phyloP scores from a whole-genome alignment of 371 early-diverging fungal species.

The Mortierella sp. region DNA sequence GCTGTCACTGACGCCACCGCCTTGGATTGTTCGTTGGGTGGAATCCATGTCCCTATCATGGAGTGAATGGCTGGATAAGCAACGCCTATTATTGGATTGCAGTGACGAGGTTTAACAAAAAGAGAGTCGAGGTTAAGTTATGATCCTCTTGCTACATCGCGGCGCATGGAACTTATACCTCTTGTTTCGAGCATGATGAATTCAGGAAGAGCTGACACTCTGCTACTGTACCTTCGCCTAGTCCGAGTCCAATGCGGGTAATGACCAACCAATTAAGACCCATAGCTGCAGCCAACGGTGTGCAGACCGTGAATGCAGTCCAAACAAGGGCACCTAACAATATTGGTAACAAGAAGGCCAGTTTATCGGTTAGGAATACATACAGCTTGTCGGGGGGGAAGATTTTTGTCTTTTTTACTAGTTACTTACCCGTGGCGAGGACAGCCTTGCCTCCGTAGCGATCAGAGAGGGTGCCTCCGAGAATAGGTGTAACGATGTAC shows the following conservation, averaged over 20 bases:
- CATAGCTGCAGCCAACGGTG: constrained; percentile 34
- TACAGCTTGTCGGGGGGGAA: no score
- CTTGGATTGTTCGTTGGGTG: constrained; percentile 52
- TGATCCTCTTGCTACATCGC: not conserved
- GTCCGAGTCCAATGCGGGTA: constrained; percentile 47
- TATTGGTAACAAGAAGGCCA: not conserved
- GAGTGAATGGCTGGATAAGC: constrained; percentile 57
- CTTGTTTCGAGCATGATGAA: not conserved
- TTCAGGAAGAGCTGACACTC: not conserved
- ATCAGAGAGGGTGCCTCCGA: constrained; percentile 58
- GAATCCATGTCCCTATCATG: constrained; percentile 53
- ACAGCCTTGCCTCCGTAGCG: constrained; percentile 56
- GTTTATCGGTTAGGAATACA: no score
- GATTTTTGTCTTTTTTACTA: not conserved
- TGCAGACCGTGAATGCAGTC: constrained; percentile 54
- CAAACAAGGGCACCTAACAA: constrained; percentile 42
- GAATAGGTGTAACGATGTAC: constrained; percentile 52
- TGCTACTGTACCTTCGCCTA: constrained; percentile 44
- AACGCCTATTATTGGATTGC: constrained; percentile 24
- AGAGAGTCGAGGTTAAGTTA: not conserved
- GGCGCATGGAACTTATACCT: not conserved
- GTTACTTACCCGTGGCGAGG: constrained; percentile 41
- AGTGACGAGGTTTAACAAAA: not conserved
- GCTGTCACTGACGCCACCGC: constrained; percentile 51
- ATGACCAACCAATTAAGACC: constrained; percentile 41